Conservation (phyloP, 495 filamentous ascomycete species). For the Hypoxylon crocopeplum region DNA sequence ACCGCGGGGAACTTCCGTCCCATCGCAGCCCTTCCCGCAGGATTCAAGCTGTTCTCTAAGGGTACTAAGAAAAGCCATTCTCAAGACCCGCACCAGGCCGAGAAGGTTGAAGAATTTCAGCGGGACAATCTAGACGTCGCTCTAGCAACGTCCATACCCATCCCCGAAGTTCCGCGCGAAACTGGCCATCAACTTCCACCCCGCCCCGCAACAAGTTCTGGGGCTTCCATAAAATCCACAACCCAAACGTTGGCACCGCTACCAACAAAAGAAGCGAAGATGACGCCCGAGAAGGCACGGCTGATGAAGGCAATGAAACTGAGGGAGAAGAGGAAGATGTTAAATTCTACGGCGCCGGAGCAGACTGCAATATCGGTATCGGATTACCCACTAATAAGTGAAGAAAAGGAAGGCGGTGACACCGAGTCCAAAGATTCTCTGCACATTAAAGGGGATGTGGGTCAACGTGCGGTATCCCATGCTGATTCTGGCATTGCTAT, state of each 20-base stretch:
- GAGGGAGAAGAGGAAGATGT: conserved; percentile 79
- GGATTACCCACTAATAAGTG: conserved; percentile 11
- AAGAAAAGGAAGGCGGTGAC: conserved; percentile 33
- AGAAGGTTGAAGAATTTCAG: conserved; percentile 39
- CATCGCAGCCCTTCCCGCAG: conserved; percentile 70
- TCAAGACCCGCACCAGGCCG: conserved; percentile 29
- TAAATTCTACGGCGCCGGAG: conserved; percentile 47
- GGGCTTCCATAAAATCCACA: conserved; percentile 55
- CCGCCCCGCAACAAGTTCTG: conserved; percentile 60
- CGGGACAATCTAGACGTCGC: conserved; percentile 35
- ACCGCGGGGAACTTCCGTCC: conserved; percentile 71
- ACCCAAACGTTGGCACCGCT: conserved; percentile 43
- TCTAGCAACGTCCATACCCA: conserved; percentile 19
- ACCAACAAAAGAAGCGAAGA: conserved; percentile 60
- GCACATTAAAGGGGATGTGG: conserved; percentile 22
- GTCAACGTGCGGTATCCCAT: conserved; percentile 40
- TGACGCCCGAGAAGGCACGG: conserved; percentile 88
- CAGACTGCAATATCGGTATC: conserved; percentile 10
- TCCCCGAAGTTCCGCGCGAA: conserved; percentile 37
- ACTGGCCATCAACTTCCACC: conserved; percentile 46
- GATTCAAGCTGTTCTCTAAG: conserved; percentile 58
- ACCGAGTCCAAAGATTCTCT: conserved; percentile 16
- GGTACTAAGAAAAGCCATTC: conserved; percentile 50
- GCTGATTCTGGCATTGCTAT: conserved; percentile 50
- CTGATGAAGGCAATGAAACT: conserved; percentile 94